These are phyloP conservation scores for Penicillium herquei DNA, from an alignment of 495 filamentous ascomycete genomes.

Conservation along the genomic window DNA sequence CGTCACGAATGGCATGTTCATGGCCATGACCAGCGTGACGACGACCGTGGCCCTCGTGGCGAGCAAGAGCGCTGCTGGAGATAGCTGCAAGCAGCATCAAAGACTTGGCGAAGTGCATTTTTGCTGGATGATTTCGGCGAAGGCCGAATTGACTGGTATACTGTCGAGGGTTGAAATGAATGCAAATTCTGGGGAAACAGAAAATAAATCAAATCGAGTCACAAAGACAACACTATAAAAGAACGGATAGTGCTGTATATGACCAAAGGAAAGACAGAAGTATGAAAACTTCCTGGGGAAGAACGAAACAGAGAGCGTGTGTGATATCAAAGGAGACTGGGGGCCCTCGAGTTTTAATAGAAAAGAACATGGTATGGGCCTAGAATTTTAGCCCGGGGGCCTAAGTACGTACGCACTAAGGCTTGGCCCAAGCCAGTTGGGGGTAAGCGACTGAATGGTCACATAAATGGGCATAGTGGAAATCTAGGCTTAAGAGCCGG, in stretches of 20 bases:
- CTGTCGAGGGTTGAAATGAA: no score
- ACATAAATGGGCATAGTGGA: background rate
- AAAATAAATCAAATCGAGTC: background rate
- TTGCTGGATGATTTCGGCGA: constrained; percentile 3
- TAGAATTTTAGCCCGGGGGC: constrained; percentile 1
- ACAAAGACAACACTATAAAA: background rate
- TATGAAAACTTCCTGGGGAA: constrained; percentile 1
- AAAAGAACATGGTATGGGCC: background rate
- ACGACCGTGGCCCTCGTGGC: constrained; percentile 21
- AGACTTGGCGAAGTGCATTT: constrained; percentile 35
- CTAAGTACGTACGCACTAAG: background rate
- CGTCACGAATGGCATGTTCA: no score
- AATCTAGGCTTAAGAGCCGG: constrained; percentile 5
- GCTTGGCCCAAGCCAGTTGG: background rate
- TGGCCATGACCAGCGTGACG: constrained; percentile 13
- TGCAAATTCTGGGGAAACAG: background rate
- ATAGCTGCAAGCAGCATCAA: constrained; percentile 35
- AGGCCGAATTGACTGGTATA: no score
- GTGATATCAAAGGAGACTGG: background rate
- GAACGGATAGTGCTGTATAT: background rate
- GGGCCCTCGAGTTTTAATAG: background rate
- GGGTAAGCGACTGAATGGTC: constrained; percentile 5
- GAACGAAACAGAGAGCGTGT: background rate
- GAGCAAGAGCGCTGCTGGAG: constrained; percentile 21
- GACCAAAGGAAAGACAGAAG: constrained; percentile 3